Percentiles rank a stretch among this genome's conserved stretches.
These are phyloP conservation scores for Picochlorum sp. DNA, from an alignment of 139 green algal species.

Conservation along the genomic window DNA sequence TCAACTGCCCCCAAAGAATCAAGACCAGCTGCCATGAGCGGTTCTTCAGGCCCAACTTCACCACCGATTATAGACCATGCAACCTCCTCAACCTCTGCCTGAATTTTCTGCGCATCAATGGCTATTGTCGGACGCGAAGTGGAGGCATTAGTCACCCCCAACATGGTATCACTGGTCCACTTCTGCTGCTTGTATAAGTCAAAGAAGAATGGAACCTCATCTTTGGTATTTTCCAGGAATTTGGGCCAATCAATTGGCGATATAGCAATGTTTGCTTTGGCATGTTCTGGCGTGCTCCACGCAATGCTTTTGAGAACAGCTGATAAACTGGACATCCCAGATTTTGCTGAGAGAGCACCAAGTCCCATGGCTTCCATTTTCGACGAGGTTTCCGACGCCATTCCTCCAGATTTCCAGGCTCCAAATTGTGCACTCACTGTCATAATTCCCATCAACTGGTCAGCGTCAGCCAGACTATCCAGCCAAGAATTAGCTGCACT, in stretches of 20 bases:
- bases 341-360: constrained; percentile 13
- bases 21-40: constrained; percentile 64
- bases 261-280: constrained; percentile 7
- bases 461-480: constrained; percentile 28
- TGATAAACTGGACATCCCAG: constrained; percentile 17
- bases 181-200: constrained; percentile 1
- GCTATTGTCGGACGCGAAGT: background rate
- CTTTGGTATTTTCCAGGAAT: constrained; percentile 9
- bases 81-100: constrained; percentile 11
- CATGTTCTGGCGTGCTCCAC: background rate
- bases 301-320: constrained; percentile 16
- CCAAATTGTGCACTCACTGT: constrained; percentile 54
- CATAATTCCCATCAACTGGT: constrained; percentile 18
- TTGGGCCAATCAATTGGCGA: constrained; percentile 25
- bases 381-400: constrained; percentile 23
- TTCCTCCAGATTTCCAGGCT: constrained; percentile 49
- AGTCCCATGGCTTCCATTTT: constrained; percentile 33
- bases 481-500: constrained; percentile 48
- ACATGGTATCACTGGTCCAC: background rate
- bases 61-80: constrained; percentile 9
- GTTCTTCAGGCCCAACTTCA: constrained; percentile 34
- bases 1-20: constrained; percentile 72
- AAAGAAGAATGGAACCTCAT: background rate
- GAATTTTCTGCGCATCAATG: background rate
- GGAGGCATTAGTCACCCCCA: background rate